Percentiles rank a stretch among this genome's conserved stretches.
Evolutionary conservation across 163 green algal genomes (phyloP).

Genomic region (Chlamydomonas reinhardtii): DNA sequence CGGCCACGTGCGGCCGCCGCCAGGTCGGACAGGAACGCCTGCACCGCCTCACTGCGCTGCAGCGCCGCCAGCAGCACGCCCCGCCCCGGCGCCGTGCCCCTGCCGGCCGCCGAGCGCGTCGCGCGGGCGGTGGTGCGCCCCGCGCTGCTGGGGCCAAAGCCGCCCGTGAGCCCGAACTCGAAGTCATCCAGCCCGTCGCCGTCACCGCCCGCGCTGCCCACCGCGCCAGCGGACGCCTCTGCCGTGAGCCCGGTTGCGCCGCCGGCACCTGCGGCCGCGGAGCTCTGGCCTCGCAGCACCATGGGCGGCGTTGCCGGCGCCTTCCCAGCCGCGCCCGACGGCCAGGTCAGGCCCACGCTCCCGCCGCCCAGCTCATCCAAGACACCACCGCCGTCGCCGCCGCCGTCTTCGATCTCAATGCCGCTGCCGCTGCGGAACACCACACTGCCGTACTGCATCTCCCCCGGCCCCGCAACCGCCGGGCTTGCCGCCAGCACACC

Average conservation of each 20-base stretch:
- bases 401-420: not conserved
- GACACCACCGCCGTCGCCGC: not conserved
- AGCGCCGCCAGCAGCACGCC: conserved; percentile 26
- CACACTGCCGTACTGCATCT: conserved; percentile 36
- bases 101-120: not conserved
- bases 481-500: conserved; percentile 12
- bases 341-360: conserved; percentile 4
- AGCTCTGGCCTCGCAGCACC: no score
- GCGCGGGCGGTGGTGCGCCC: not conserved
- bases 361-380: not conserved
- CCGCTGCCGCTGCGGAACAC: conserved; percentile 33
- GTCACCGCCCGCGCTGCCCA: not conserved
- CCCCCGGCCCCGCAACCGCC: conserved; percentile 15
- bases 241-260: not conserved
- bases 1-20: conserved; percentile 11
- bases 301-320: no score
- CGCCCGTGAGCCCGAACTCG: not conserved
- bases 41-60: conserved; percentile 3
- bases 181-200: not conserved
- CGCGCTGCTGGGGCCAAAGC: not conserved
- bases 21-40: conserved; percentile 11
- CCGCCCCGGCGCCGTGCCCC: not conserved
- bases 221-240: not conserved
- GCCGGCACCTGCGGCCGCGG: no score
- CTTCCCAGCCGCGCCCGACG: not conserved